A percentile compares a stretch with the other conserved stretches of the same genome.
Conservation (phyloP, 352 stramenopile genomes). For the Elongisporangium undulatum region DNA sequence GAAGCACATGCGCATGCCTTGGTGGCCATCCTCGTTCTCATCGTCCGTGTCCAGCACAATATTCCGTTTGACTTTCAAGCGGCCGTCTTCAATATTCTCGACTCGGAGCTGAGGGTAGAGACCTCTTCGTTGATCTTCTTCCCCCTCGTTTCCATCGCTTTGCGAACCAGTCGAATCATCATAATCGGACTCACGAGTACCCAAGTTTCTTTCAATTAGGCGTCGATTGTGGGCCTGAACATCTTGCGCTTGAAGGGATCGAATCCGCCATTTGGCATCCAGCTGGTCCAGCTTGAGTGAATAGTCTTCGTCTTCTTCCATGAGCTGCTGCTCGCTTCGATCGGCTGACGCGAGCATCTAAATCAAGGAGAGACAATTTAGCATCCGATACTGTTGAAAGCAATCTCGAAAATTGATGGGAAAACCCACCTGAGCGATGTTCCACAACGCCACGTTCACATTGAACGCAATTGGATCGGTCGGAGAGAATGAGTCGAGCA, state of each 20-base stretch:
- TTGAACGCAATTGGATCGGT: constrained; percentile 28
- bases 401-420: background rate
- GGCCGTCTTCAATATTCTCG: constrained; percentile 42
- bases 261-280: constrained; percentile 52
- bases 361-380: too few relatives aligned
- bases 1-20: constrained; percentile 56
- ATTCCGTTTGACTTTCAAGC: constrained; percentile 46
- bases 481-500: constrained; percentile 22
- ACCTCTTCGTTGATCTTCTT: constrained; percentile 10
- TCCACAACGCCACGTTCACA: constrained; percentile 73
- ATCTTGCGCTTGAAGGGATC: constrained; percentile 24
- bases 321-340: constrained; percentile 2
- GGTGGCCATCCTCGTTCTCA: constrained; percentile 57
- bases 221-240: constrained; percentile 21
- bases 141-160: constrained; percentile 10
- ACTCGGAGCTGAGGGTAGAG: constrained; percentile 52
- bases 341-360: constrained; percentile 11
- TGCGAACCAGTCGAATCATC: background rate
- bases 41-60: constrained; percentile 65
- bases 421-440: constrained; percentile 49
- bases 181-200: background rate
- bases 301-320: constrained; percentile 52
- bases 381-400: background rate
- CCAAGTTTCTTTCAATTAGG: constrained; percentile 12
- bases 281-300: constrained; percentile 41